Percentiles rank a stretch among this genome's conserved stretches.
phyloP scores from a whole-genome alignment of 164 flowering plant species.

The Chimonanthus praecox region DNA sequence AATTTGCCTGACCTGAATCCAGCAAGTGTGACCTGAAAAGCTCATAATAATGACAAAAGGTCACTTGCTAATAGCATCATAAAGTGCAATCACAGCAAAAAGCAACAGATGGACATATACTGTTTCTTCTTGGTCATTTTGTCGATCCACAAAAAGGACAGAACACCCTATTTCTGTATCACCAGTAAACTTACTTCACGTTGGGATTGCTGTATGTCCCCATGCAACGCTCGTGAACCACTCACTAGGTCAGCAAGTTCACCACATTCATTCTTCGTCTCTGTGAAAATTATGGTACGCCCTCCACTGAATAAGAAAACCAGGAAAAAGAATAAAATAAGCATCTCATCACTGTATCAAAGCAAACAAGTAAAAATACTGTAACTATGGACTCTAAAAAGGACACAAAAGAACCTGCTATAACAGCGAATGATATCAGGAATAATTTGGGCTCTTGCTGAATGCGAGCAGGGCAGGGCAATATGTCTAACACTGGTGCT shows the following conservation, averaged over 20 bases:
- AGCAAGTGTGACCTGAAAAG: conserved; percentile 68
- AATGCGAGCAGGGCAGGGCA: conserved; percentile 67
- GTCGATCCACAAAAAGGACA: background rate
- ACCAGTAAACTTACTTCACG: conserved; percentile 54
- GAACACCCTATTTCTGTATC: background rate
- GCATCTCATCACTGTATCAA: background rate
- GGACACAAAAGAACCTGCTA: conserved; percentile 51
- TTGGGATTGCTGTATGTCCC: conserved; percentile 84
- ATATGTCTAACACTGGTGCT: conserved; percentile 80
- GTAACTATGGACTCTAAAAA: background rate
- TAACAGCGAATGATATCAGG: conserved; percentile 87
- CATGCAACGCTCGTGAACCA: conserved; percentile 87
- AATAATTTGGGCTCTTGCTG: conserved; percentile 73
- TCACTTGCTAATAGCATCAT: background rate
- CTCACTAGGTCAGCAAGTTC: conserved; percentile 66
- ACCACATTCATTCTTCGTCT: conserved; percentile 73
- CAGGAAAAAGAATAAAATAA: background rate
- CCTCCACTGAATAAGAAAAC: conserved; percentile 56
- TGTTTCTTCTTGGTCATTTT: background rate
- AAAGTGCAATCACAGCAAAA: background rate
- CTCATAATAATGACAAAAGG: background rate
- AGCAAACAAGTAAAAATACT: background rate
- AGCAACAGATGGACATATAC: background rate
- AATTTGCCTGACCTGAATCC: conserved; percentile 93
- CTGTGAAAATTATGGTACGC: conserved; percentile 79